These are phyloP conservation scores for Aspergillus tamarii DNA, from an alignment of 2,329 filamentous ascomycete genomes.

Conservation along the genomic window DNA sequence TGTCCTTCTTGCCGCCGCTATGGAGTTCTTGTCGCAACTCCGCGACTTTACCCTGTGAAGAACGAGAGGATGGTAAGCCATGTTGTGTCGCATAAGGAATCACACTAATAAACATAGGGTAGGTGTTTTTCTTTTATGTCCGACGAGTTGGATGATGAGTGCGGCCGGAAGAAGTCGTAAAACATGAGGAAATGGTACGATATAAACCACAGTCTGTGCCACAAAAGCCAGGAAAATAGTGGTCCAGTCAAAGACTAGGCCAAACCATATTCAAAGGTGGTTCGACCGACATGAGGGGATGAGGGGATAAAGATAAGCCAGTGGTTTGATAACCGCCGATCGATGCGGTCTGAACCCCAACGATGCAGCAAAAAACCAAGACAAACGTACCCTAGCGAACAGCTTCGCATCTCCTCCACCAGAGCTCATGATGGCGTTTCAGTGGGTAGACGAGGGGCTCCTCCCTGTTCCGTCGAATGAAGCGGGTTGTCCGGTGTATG, in stretches of 20 bases:
- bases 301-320: conserved; percentile 10
- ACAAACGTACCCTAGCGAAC: conserved; percentile 84
- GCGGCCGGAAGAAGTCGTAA: background rate
- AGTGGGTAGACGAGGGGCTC: background rate
- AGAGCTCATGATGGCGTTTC: conserved; percentile 57
- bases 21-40: conserved; percentile 94
- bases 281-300: conserved; percentile 12
- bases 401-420: conserved; percentile 96
- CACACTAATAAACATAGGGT: conserved; percentile 33
- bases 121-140: background rate
- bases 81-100: conserved; percentile 30
- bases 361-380: conserved; percentile 26
- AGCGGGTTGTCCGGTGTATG: conserved; percentile 7
- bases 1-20: conserved; percentile 95
- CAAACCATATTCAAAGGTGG: background rate
- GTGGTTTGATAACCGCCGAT: conserved; percentile 1
- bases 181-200: conserved; percentile 3
- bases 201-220: background rate
- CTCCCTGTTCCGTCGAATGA: conserved; percentile 6
- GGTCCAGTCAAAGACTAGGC: background rate
- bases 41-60: conserved; percentile 91
- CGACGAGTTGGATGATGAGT: background rate
- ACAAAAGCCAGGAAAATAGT: conserved; percentile 6
- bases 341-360: conserved; percentile 3
- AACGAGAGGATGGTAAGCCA: conserved; percentile 37